Evolutionary conservation across 2,329 filamentous ascomycete species (phyloP).

Genomic region (Elsinoe perseae): DNA sequence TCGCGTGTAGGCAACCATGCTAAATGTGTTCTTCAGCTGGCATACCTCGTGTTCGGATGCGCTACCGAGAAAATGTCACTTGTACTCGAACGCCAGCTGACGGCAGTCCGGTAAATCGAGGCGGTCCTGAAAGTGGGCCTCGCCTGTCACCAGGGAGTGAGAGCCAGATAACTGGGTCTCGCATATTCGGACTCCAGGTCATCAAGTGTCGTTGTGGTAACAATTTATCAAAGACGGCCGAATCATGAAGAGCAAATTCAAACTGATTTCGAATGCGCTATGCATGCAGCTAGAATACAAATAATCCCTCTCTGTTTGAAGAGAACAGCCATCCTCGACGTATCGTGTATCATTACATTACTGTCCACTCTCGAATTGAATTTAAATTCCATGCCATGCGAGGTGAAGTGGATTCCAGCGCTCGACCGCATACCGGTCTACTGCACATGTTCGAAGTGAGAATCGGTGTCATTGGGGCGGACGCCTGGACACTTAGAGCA

Average conservation of each 20-base stretch:
- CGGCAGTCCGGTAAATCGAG: neutral
- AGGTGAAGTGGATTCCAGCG: neutral
- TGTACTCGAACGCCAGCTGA: neutral
- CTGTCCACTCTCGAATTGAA: neutral
- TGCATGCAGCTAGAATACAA: constrained; percentile 12
- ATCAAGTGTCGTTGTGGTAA: neutral
- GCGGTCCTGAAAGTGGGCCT: too few species aligned
- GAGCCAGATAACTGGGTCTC: neutral
- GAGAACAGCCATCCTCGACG: neutral
- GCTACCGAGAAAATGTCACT: neutral
- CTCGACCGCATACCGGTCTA: neutral
- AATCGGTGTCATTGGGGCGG: neutral
- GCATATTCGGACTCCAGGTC: neutral
- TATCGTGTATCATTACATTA: constrained; percentile 15
- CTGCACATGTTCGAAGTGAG: neutral
- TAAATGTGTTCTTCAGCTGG: neutral
- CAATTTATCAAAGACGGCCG: neutral
- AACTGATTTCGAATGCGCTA: neutral
- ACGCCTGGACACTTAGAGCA: constrained; percentile 24
- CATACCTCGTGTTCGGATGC: constrained; percentile 7
- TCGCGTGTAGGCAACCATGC: neutral
- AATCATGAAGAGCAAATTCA: neutral
- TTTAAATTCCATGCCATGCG: neutral
- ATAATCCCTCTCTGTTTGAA: neutral
- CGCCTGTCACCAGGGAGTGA: too few species aligned